Percentiles rank a stretch among this genome's conserved stretches.
Evolutionary conservation across 495 filamentous ascomycete species (phyloP).

Genomic region (Lepraria neglecta): DNA sequence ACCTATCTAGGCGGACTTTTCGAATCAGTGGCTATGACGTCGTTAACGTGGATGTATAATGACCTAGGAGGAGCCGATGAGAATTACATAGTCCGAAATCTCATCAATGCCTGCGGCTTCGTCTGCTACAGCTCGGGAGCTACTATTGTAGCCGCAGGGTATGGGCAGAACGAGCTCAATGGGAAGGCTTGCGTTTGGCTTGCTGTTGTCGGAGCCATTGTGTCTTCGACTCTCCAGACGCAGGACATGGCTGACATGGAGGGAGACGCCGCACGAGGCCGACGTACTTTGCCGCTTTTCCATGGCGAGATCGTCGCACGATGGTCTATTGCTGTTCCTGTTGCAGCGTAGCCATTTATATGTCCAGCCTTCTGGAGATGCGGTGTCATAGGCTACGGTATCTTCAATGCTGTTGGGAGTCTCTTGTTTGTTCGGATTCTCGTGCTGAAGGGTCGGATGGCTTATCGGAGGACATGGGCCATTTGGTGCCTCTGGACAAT

Average conservation of each 20-base stretch:
- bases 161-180: neutral
- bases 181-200: neutral
- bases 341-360: constrained; percentile 37
- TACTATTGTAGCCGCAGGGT: constrained; percentile 13
- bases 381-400: neutral
- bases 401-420: neutral
- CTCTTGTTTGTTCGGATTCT: neutral
- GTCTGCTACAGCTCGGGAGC: constrained; percentile 32
- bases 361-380: constrained; percentile 36
- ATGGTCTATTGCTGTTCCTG: constrained; percentile 31
- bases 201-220: neutral
- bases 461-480: neutral
- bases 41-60: constrained; percentile 47
- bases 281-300: constrained; percentile 36
- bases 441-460: neutral
- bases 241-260: neutral
- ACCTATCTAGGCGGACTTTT: constrained; percentile 32
- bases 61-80: constrained; percentile 44
- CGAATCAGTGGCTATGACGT: constrained; percentile 32
- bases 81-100: constrained; percentile 33
- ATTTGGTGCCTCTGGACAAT: constrained; percentile 6
- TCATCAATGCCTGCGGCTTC: constrained; percentile 40
- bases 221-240: neutral
- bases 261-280: constrained; percentile 30
- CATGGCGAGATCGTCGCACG: constrained; percentile 39